phyloP scores from a whole-genome alignment of 306 rosid species.

The Vigna trinervia region DNA sequence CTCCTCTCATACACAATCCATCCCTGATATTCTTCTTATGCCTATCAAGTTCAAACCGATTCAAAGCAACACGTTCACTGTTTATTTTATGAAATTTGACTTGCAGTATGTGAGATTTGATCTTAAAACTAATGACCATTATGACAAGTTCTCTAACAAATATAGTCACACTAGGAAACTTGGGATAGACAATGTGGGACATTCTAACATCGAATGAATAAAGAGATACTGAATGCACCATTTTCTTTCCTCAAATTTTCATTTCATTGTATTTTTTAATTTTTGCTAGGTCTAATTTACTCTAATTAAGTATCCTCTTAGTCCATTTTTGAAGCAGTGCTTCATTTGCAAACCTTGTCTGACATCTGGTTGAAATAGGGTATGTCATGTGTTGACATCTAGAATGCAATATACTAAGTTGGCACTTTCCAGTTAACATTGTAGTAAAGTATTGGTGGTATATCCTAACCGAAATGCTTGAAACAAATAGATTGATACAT shows the following conservation, averaged over 20 bases:
- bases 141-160: too few relatives aligned
- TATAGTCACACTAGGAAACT: too few relatives aligned
- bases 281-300: neutral
- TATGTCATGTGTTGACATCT: slow-evolving; percentile 4
- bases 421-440: slow-evolving; percentile 13
- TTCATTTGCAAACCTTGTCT: neutral
- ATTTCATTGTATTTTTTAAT: neutral
- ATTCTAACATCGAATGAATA: neutral
- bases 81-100: neutral
- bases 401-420: neutral
- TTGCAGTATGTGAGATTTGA: too few relatives aligned
- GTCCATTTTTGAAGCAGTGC: neutral
- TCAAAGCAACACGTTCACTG: slow-evolving; percentile 8
- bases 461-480: neutral
- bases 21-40: neutral
- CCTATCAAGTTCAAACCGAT: neutral
- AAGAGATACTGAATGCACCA: neutral
- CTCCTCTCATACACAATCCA: too few relatives aligned
- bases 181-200: too few relatives aligned
- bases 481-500: too few relatives aligned
- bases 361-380: neutral
- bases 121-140: too few relatives aligned
- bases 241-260: neutral
- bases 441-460: too few relatives aligned
- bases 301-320: slow-evolving; percentile 1